Evolutionary conservation across 169 alveolate species (phyloP).

Genomic region (Plasmodium inui): DNA sequence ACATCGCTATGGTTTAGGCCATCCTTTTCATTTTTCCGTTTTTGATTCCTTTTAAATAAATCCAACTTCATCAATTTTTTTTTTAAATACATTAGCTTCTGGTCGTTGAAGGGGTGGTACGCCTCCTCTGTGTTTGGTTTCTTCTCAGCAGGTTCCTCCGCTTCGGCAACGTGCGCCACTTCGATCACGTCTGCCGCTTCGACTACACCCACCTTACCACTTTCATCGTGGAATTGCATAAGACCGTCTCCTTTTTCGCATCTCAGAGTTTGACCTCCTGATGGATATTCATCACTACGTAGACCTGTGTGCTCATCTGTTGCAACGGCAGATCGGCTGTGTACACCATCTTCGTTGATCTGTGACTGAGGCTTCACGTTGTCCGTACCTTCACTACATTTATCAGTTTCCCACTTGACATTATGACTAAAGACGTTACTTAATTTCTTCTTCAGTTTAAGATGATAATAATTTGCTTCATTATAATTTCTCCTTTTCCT

Average conservation of each 20-base stretch:
- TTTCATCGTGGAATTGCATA: background rate
- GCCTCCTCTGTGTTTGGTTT: background rate
- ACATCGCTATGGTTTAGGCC: background rate
- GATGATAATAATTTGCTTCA: background rate
- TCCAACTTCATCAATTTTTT: slow-evolving; percentile 27
- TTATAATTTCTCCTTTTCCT: background rate
- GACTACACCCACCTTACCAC: background rate
- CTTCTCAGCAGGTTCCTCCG: background rate
- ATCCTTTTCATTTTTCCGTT: background rate
- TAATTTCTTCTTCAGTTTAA: background rate
- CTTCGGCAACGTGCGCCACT: background rate
- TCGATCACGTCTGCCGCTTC: background rate
- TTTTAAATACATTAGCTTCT: slow-evolving; percentile 28
- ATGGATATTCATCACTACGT: background rate
- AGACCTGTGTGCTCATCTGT: background rate
- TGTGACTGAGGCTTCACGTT: background rate
- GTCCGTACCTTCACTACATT: background rate
- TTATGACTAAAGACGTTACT: background rate
- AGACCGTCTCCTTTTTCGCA: background rate
- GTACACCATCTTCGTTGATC: background rate
- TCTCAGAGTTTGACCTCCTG: background rate
- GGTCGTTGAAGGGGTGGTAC: slow-evolving; percentile 2
- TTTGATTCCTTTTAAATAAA: slow-evolving; percentile 4
- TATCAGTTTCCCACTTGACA: background rate
- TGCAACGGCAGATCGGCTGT: background rate